Base-by-base conservation (phyloP, 176 grass and related monocot species). In the Canna indica region DNA sequence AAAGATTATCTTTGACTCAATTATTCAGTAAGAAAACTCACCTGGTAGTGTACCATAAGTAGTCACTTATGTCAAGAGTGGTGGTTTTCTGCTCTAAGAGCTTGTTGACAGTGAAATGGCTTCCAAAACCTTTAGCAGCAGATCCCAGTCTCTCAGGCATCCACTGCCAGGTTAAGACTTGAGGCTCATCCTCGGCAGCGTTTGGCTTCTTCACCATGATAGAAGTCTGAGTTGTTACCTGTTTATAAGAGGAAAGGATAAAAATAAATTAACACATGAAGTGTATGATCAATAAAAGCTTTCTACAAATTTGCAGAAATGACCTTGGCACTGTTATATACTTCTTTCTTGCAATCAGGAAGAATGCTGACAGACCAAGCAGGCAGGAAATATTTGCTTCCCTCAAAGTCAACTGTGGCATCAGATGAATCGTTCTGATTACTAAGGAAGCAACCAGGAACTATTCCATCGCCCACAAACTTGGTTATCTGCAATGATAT, bases 11-110 rank as follows among this genome's bases (percentile, higher is more conserved):
- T 7, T 2, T 27, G 7, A 33, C 5, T 14, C 5, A 50, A 10
- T 39, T 59, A 44, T 16, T 52, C 1, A 33, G 26, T 61, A 34
- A 39, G 47, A 5, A 5, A 1, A 73, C 6, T 36, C 82, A 85
- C 91, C 85, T 88, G 52, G 91, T 96, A 39, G 75, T 82, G 57
- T 96, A 96, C 88, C 91, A 96, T 33, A 96, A 44, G 76, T 96
- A 96, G 57, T 96, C 91, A 34, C 88, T 96, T 62, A 84, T 78
- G 59, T 91, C 91, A 22, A 75, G 22, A 1, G 75, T 71, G 0
- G 85, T 78, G 7, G 38, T 38, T 52, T 79, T 71, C 52, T 84
- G 82, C 29, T 84, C 82, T 50, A 79, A 75, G 16, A 84, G 76
- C 28, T 75, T 58, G 44, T 75, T 79, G n/a, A 33, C 67, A 71